phyloP scores from a whole-genome alignment of 345 rosid genomes.

The Sisymbrium irio region DNA sequence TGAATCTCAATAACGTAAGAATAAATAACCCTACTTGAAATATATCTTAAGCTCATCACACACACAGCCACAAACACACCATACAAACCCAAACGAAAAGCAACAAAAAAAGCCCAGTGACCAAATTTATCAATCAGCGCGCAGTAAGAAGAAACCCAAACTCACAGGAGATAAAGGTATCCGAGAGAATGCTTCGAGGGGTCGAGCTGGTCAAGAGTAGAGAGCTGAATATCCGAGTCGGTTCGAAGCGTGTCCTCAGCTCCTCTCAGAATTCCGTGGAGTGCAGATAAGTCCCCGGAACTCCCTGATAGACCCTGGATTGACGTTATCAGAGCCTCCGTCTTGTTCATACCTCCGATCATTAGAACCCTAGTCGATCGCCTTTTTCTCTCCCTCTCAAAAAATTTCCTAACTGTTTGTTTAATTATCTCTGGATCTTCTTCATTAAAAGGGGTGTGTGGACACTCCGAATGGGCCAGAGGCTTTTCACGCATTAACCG shows the following conservation, averaged over 20 bases:
- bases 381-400: conserved; percentile 31
- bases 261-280: conserved; percentile 46
- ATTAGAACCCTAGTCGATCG: conserved; percentile 36
- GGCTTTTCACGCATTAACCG: not conserved
- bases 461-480: not conserved
- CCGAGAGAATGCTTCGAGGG: conserved; percentile 70
- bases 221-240: conserved; percentile 39
- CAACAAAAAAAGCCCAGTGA: not conserved
- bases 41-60: not conserved
- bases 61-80: not conserved
- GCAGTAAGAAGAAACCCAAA: conserved; percentile 11
- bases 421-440: conserved; percentile 20
- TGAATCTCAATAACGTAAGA: not conserved
- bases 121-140: not conserved
- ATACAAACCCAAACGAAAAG: not conserved
- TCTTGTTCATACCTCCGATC: conserved; percentile 37
- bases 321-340: conserved; percentile 54
- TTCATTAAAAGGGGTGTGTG: too few relatives aligned
- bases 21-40: not conserved
- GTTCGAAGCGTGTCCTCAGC: conserved; percentile 55
- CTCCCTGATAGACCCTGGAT: conserved; percentile 59
- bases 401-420: not conserved
- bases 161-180: conserved; percentile 67
- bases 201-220: conserved; percentile 69
- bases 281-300: conserved; percentile 48